Conservation (phyloP, 2,329 filamentous ascomycete species). For the Tolypocladium guangdongense region DNA sequence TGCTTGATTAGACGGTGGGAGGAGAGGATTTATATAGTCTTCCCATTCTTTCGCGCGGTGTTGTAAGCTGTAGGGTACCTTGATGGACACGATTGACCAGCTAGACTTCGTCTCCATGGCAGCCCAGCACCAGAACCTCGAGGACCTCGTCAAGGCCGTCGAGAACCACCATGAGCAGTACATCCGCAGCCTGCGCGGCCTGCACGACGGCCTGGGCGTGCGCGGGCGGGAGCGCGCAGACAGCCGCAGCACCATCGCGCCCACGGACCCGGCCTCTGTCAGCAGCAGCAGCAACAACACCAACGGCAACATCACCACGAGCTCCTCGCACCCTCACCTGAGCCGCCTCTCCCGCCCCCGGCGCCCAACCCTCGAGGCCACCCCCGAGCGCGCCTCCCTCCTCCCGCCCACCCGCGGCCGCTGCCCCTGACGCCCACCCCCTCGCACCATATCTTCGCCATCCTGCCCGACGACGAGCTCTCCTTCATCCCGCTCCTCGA, state of each 20-base stretch:
- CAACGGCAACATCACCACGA: not conserved
- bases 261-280: conserved; percentile 6
- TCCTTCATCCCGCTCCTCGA: conserved; percentile 20
- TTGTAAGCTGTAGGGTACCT: too few relatives aligned
- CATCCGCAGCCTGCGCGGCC: conserved; percentile 15
- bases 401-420: conserved; percentile 10
- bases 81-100: too few relatives aligned
- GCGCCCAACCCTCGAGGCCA: conserved; percentile 19
- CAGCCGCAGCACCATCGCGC: conserved; percentile 10
- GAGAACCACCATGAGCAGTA: conserved; percentile 24
- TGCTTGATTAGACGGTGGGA: not conserved
- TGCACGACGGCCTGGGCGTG: conserved; percentile 15
- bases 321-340: not conserved
- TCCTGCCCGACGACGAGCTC: conserved; percentile 17
- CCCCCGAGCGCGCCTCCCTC: too few relatives aligned
- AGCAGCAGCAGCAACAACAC: conserved; percentile 2
- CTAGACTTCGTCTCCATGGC: not conserved
- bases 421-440: conserved; percentile 10
- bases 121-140: conserved; percentile 14
- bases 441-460: conserved; percentile 7
- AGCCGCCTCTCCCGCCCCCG: conserved; percentile 10
- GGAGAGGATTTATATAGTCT: too few relatives aligned
- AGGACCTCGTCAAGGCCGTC: conserved; percentile 22
- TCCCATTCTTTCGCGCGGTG: too few relatives aligned
- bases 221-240: conserved; percentile 11